These are phyloP conservation scores for Fusarium clavum DNA, from an alignment of 2,329 filamentous ascomycete genomes.

Conservation along the genomic window DNA sequence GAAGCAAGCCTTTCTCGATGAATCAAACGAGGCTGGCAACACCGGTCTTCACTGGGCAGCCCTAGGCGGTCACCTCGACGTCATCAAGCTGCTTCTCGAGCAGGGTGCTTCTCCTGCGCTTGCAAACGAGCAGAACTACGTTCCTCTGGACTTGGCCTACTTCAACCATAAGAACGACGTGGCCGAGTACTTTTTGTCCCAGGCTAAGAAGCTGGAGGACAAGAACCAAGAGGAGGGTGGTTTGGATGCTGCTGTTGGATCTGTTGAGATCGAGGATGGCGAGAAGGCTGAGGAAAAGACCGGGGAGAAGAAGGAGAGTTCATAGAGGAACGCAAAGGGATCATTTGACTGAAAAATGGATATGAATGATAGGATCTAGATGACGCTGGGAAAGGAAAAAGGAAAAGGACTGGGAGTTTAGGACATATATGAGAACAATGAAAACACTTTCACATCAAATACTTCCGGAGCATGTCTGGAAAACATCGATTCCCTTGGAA, in stretches of 20 bases:
- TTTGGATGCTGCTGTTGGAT: conserved; percentile 54
- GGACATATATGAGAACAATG: conserved; percentile 20
- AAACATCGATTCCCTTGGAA: background rate
- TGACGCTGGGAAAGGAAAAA: background rate
- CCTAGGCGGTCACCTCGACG: conserved; percentile 84
- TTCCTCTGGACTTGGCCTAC: conserved; percentile 79
- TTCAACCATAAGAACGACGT: conserved; percentile 75
- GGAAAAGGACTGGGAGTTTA: conserved; percentile 17
- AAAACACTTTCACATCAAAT: conserved; percentile 2
- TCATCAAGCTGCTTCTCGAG: conserved; percentile 81
- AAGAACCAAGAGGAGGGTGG: conserved; percentile 60
- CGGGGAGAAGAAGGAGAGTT: conserved; percentile 38
- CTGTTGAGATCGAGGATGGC: conserved; percentile 54
- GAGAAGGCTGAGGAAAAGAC: conserved; percentile 36
- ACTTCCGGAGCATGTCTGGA: too few species aligned
- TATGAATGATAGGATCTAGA: background rate
- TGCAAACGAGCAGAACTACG: conserved; percentile 86
- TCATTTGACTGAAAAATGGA: background rate
- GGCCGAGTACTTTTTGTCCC: conserved; percentile 69
- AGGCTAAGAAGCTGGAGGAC: conserved; percentile 60
- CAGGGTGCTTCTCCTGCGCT: conserved; percentile 81
- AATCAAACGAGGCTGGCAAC: conserved; percentile 84
- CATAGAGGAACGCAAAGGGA: conserved; percentile 5
- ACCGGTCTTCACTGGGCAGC: conserved; percentile 95
- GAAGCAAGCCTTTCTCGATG: conserved; percentile 69